Base-by-base conservation (phyloP, 139 green algal genomes). In the Zygnema circumcarinatum region DNA sequence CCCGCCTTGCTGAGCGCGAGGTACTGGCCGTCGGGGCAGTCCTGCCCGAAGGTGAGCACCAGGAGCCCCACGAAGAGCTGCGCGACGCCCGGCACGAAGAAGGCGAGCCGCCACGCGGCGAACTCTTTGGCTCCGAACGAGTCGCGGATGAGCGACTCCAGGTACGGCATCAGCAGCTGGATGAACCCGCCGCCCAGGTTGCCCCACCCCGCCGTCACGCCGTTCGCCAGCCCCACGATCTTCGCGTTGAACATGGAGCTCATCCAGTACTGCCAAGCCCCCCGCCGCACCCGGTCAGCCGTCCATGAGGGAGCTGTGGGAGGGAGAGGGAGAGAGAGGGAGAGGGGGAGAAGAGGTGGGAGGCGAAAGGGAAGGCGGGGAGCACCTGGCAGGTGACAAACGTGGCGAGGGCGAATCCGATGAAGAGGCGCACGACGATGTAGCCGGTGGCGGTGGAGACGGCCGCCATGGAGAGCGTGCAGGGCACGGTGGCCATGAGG, bases 301-400 rank as follows among this genome's bases (percentile, higher is more conserved):
- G 22, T 1, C 20, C 0, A 35, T 32, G 33, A 31, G 0, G 29
- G 75, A n/a, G n/a, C n/a, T n/a, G n/a, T n/a, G n/a, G n/a, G n/a
- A n/a, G n/a, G n/a, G n/a, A n/a, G n/a, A n/a, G 35, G 75, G 7
- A 83, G 29, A 0, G 33, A 20, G 21, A 21, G 75, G 22, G 25
- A 0, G n/a, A 32, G 16, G 0, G 33, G 35, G 39, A 67, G 20
- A n/a, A 31, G 36, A 1, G 20, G 7, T 7, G 25, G 1, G n/a
- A n/a, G n/a, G n/a, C n/a, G n/a, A n/a, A n/a, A n/a, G n/a, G n/a
- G n/a, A n/a, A n/a, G n/a, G n/a, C n/a, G n/a, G n/a, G n/a, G n/a
- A n/a, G n/a, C n/a, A n/a, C n/a, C 92, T 98, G 95, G 92, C 94
- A 98, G 53, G 92, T 92, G 32, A 99, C 96, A 90, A 98, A 98